A percentile compares a stretch with the other conserved stretches of the same genome.
phyloP scores from a whole-genome alignment of 768 basidiomycete species.

The Rubroboletus pulcherrimus region DNA sequence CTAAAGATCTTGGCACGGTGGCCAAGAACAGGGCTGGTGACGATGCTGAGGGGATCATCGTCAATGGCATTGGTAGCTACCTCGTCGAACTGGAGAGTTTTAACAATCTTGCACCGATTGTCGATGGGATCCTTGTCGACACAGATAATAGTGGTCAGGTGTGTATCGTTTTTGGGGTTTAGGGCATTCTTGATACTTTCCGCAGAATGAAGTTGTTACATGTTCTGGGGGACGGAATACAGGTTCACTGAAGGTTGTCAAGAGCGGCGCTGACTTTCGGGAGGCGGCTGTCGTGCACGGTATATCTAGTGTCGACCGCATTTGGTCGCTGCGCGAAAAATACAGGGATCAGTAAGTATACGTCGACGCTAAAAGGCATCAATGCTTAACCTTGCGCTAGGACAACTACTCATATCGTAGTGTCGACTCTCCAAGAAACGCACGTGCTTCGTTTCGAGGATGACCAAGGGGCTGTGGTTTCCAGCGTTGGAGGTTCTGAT shows the following conservation, averaged over 20 bases:
- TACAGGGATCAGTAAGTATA: constrained; percentile 48
- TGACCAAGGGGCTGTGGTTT: constrained; percentile 13
- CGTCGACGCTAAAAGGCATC: not conserved
- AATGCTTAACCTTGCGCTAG: constrained; percentile 31
- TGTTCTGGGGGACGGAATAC: constrained; percentile 79
- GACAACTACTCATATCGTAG: constrained; percentile 51
- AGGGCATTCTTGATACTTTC: not conserved
- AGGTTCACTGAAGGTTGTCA: constrained; percentile 72
- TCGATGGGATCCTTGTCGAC: constrained; percentile 77
- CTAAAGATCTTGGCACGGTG: constrained; percentile 35
- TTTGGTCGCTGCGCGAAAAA: constrained; percentile 58
- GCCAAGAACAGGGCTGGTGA: constrained; percentile 34
- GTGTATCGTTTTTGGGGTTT: constrained; percentile 11
- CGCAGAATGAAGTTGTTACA: constrained; percentile 75
- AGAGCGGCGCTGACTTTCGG: constrained; percentile 79
- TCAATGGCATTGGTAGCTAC: constrained; percentile 52
- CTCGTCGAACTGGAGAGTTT: constrained; percentile 60
- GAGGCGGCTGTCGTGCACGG: constrained; percentile 59
- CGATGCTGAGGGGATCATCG: constrained; percentile 41
- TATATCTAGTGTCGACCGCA: constrained; percentile 47
- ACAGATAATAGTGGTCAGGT: constrained; percentile 70
- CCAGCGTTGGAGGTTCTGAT: constrained; percentile 34
- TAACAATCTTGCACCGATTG: constrained; percentile 78
- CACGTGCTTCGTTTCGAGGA: constrained; percentile 50
- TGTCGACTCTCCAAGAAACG: constrained; percentile 56